Conservation (phyloP, 2,329 filamentous ascomycete species). For the Catunica adiposa region DNA sequence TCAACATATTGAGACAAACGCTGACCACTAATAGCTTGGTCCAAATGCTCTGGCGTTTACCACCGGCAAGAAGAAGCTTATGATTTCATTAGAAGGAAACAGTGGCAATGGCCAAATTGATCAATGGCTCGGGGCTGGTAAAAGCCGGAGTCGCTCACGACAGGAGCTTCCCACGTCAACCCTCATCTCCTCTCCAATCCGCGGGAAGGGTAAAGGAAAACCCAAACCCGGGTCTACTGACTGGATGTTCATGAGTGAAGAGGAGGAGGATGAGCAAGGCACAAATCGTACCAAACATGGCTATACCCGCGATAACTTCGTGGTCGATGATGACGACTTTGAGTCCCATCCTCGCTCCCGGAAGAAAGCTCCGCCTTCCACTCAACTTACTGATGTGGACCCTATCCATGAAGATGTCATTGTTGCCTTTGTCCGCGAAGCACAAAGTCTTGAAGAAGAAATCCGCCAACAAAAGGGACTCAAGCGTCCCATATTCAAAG, state of each 20-base stretch:
- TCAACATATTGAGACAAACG: not conserved
- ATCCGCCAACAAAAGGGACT: slow-evolving; percentile 43
- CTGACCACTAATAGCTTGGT: slow-evolving; percentile 22
- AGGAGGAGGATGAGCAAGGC: slow-evolving; percentile 18
- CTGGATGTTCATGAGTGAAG: slow-evolving; percentile 30
- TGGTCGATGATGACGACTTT: slow-evolving; percentile 27
- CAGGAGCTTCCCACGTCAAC: slow-evolving; percentile 24
- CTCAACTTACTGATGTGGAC: slow-evolving; percentile 28
- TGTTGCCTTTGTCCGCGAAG: slow-evolving; percentile 46
- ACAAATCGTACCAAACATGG: not conserved
- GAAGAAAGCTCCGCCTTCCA: not conserved
- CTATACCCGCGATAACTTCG: slow-evolving; percentile 3
- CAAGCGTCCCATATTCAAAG: slow-evolving; percentile 47
- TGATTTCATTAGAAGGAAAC: slow-evolving; percentile 25
- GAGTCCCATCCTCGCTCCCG: slow-evolving; percentile 20
- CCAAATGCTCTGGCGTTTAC: slow-evolving; percentile 28
- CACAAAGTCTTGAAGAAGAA: slow-evolving; percentile 41
- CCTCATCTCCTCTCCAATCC: slow-evolving; percentile 37
- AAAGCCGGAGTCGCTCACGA: slow-evolving; percentile 23
- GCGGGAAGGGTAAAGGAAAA: slow-evolving; percentile 16
- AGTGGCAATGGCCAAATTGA: slow-evolving; percentile 17
- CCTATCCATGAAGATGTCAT: slow-evolving; percentile 47
- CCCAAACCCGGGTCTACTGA: slow-evolving; percentile 6
- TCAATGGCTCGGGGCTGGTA: not conserved
- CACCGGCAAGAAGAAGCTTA: slow-evolving; percentile 28